Evolutionary conservation across 768 basidiomycete species (phyloP).

Genomic region (Exsudoporus frostii): DNA sequence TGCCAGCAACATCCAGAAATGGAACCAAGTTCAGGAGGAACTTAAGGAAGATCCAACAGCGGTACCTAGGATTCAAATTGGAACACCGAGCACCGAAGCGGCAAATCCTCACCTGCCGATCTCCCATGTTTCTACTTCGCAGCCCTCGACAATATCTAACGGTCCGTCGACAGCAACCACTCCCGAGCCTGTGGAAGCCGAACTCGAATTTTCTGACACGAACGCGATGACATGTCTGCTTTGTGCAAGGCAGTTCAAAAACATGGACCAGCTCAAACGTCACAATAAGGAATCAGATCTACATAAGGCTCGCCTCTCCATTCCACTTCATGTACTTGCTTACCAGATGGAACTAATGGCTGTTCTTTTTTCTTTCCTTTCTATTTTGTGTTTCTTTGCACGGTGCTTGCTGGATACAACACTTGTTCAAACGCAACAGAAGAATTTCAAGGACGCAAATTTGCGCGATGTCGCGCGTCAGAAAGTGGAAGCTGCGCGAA

Average conservation of each 20-base stretch:
- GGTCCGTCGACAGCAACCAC: constrained; percentile 32
- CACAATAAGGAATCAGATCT: constrained; percentile 93
- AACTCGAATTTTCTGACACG: constrained; percentile 83
- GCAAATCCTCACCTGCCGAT: not conserved
- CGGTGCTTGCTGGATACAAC: constrained; percentile 1
- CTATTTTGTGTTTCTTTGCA: not conserved
- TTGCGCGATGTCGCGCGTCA: constrained; percentile 72
- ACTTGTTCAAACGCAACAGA: constrained; percentile 47
- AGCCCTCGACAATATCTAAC: constrained; percentile 14
- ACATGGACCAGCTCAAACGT: constrained; percentile 75
- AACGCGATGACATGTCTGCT: constrained; percentile 77
- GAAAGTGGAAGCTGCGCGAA: constrained; percentile 51
- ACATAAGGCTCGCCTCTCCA: constrained; percentile 76
- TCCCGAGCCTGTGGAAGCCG: constrained; percentile 47
- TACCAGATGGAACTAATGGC: constrained; percentile 30
- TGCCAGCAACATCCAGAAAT: constrained; percentile 89
- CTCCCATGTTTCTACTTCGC: constrained; percentile 7
- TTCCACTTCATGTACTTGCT: constrained; percentile 27
- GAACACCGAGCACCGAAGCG: constrained; percentile 7
- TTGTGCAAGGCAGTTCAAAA: constrained; percentile 92
- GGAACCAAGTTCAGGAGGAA: constrained; percentile 95
- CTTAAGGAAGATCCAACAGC: constrained; percentile 48
- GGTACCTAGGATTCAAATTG: constrained; percentile 17
- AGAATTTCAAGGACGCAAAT: constrained; percentile 74
- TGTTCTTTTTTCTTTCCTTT: constrained; percentile 21